These are phyloP conservation scores for Cyberlindnera suaveolens DNA, from an alignment of 805 yeast genomes.

Conservation along the genomic window DNA sequence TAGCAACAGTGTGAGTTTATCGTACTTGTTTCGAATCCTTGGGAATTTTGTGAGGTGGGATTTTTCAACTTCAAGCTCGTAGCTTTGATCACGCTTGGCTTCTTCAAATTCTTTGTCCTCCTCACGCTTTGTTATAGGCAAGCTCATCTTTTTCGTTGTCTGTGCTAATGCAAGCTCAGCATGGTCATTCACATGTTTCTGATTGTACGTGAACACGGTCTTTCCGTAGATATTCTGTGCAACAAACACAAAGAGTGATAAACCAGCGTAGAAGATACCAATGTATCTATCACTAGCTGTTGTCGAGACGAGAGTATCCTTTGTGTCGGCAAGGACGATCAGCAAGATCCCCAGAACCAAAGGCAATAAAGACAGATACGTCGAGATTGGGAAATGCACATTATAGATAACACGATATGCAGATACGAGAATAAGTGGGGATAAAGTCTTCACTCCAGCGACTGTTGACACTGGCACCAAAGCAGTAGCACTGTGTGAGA, in stretches of 20 bases:
- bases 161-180: constrained; percentile 18
- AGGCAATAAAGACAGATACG: constrained; percentile 48
- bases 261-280: constrained; percentile 65
- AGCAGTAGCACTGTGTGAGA: constrained; percentile 59
- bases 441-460: constrained; percentile 61
- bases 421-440: constrained; percentile 54
- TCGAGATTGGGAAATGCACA: constrained; percentile 42
- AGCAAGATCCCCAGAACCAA: constrained; percentile 47
- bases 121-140: constrained; percentile 4
- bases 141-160: not conserved
- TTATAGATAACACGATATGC: constrained; percentile 47
- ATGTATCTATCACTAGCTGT: constrained; percentile 39
- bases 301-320: constrained; percentile 28
- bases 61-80: constrained; percentile 14
- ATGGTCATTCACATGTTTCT: constrained; percentile 18
- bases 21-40: constrained; percentile 44
- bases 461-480: constrained; percentile 63
- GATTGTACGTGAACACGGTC: constrained; percentile 55
- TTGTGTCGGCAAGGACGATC: constrained; percentile 27
- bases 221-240: constrained; percentile 85
- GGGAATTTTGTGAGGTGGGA: constrained; percentile 7
- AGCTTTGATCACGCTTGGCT: constrained; percentile 5
- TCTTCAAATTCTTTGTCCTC: constrained; percentile 10
- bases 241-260: constrained; percentile 72
- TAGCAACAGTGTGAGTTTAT: constrained; percentile 72